Evolutionary conservation across 495 filamentous ascomycete species (phyloP), one percentile per base, ranked within the genome.

Genomic region (Xanthoparmelia taractica): DNA sequence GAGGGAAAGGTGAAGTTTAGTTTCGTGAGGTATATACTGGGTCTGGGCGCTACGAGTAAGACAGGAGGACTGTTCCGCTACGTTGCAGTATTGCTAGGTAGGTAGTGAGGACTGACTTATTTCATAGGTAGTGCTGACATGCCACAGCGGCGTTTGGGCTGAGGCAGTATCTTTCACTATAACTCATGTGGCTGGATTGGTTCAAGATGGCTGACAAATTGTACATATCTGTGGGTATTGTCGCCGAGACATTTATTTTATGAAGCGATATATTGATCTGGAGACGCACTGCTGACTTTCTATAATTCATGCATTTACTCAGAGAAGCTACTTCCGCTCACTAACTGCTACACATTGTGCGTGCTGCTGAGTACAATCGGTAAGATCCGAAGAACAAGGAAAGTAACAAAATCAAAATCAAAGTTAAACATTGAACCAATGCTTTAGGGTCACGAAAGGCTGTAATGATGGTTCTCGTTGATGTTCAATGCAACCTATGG

Each of bases 1-100:
- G 77, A 85, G 63, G 91, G 92, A 41, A 82, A 82, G 66, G 65
- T 85, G 59, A 78, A 75, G 63, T 67, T 78, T 41, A 75, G 76
- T 61, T 77, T 76, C 74, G 43, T 80, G 60, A 77, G 74, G 31
- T 80, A 68, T 52, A 66, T 82, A 36, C 40, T 82, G 58, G 78
- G 75, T 17, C 66, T 82, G 25, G 79, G 79, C 23, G 79, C 78
- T 47, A 75, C 76, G 45, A 75, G 70, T 41, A 73, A 73, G 6
- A 75, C 70, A 43, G 69, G 77, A 20, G 78, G 77, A 29, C 69
- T 76, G 38, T 66, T 73, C 7, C 68, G 80, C 47, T 79, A 75
- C 68, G 69, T 72, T 33, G 57, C 74, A 63, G 68, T 78, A 23
- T 29, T 68, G 5, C 57, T 78, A 58, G 72, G 79, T 81, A 65